Base-by-base conservation (phyloP, 139 green algal genomes). In the Chlorella ohadii region DNA sequence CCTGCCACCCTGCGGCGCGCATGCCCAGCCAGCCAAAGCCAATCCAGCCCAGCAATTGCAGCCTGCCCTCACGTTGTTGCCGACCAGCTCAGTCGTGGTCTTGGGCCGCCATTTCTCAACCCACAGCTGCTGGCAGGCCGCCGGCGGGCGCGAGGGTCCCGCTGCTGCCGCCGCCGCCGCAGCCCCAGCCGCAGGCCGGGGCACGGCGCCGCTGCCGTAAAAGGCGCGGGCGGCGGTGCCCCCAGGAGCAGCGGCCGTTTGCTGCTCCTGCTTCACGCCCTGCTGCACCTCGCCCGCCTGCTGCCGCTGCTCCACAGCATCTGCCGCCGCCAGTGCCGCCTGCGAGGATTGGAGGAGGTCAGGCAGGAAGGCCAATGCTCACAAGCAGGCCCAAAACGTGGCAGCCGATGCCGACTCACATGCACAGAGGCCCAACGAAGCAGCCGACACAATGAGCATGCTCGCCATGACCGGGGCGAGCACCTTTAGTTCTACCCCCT, bases 101-200 rank as follows among this genome's bases (percentile, higher is more conserved):
- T 87, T 84, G 4, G 97, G 97, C 86, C 94, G 94, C 90, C 96
- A 96, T 88, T 98, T 98, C 86, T 98, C 94, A 34, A 98, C 95
- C 96, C 96, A 99, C 78, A 99, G 91, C 84, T 94, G 81, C 39
- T 55, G 39, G 56, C 57, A n/a, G 57, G 38, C 78, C 22, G 63
- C 57, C 33, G 44, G 33, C 36, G 17, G 47, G 56, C 55, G 39
- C 28, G 17, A 39, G 9, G 28, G 36, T 1, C 72, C 28, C 12
- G 68, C 27, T 13, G 5, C 22, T 5, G 68, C 20, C 27, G 31
- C 36, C 22, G 70, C 70, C 22, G 31, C 23, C 6, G 36, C 22
- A n/a, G 70, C 70, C 17, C 27, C 36, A 33, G 38, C 70, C 16
- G 33, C 78, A 23, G 51, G 12, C 51, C 51, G 44, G 44, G 44